Evolutionary conservation across 108 stramenopile species (phyloP), one percentile per base, ranked within the genome.

Genomic region (Nitzschia putrida): DNA sequence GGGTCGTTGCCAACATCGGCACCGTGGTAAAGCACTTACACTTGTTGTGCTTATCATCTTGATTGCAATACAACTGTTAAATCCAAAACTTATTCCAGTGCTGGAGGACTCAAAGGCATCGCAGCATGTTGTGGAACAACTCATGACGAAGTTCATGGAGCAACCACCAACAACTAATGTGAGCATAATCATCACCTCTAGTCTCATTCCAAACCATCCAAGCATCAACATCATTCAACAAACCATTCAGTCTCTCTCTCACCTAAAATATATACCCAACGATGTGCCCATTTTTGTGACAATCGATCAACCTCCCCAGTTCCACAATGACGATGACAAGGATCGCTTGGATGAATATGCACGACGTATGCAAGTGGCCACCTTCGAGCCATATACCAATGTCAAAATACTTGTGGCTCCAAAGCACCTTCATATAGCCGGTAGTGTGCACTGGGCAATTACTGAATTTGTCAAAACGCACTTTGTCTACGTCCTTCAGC

Each of bases 191-290:
- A 60, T 60, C 38, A 60, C 58, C 1, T 60, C 58, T 3, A 60
- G 20, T 7, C 39, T 60, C 3, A 60, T 60, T 60, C 58, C 58
- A 16, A 60, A 12, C 12, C 58, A 60, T 39, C 58, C 58, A 29
- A 60, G 39, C 39, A 60, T 60, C n/a, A 41, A 39, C 20, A 29
- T 60, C 16, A 14, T 60, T 37, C 29, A 60, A 2, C 12, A 39
- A 40, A 60, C 58, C 34, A 60, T 60, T 41, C 1, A 22, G 2
- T 60, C 58, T 14, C 20, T 60, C 12, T 29, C 18, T 20, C 29
- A 39, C 7, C 20, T 60, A 29, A 2, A 60, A n/a, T 6, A 5
- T 0, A 39, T 60, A 2, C 58, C 58, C 16, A 1, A 3, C 7
- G 58, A 60, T 8, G 20, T 20, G 3, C 58, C 58, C 29, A 60